phyloP scores from a whole-genome alignment of 805 yeast genomes.

The Zygosaccharomyces bailii region DNA sequence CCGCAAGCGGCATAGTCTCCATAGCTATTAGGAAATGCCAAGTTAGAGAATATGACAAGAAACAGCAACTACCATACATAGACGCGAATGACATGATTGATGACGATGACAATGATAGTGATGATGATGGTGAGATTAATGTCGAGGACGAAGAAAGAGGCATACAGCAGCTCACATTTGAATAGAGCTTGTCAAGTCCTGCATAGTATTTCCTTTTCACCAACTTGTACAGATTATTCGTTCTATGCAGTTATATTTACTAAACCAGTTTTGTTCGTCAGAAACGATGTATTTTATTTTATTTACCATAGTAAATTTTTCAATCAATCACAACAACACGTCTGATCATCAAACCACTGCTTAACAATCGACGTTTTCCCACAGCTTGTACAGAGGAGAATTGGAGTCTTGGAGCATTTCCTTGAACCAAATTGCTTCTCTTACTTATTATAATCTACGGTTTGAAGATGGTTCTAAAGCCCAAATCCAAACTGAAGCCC shows the following conservation, averaged over 20 bases:
- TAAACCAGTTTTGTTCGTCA: not conserved
- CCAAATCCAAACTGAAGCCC: conserved; percentile 25
- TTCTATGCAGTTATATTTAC: not conserved
- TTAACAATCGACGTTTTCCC: no score
- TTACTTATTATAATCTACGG: conserved; percentile 19
- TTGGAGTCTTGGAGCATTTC: not conserved
- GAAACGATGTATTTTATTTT: not conserved
- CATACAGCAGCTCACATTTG: not conserved
- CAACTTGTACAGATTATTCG: not conserved
- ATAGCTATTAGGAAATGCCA: conserved; percentile 44
- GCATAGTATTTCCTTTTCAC: not conserved
- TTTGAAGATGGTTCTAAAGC: conserved; percentile 30
- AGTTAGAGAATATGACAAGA: conserved; percentile 34
- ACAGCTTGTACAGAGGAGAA: no score
- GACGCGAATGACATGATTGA: conserved; percentile 29
- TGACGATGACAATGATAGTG: conserved; percentile 21
- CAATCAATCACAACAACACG: conserved; percentile 1
- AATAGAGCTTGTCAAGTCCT: not conserved
- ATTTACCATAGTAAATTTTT: not conserved
- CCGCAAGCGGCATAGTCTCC: conserved; percentile 42
- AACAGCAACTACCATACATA: conserved; percentile 24
- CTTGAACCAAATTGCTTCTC: conserved; percentile 16
- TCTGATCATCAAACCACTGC: not conserved
- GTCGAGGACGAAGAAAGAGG: conserved; percentile 14
- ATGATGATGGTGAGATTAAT: conserved; percentile 20